Percentiles rank a stretch among this genome's conserved stretches.
phyloP scores from a whole-genome alignment of 1,284 basidiomycete genomes.

The Austropuccinia psidii region DNA sequence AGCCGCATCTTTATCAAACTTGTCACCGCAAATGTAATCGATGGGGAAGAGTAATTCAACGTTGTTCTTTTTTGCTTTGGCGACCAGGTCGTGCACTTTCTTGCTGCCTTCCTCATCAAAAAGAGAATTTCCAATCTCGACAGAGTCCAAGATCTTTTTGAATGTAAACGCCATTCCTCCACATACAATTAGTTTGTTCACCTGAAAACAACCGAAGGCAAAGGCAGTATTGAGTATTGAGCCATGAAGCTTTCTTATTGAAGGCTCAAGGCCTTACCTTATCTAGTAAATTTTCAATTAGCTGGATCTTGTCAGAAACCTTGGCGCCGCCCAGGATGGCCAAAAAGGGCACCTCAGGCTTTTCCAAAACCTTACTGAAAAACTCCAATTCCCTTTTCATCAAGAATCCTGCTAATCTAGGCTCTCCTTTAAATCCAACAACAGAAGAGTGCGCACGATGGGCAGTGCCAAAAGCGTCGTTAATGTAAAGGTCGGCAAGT shows the following conservation, averaged over 20 bases:
- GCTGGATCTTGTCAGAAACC: constrained; percentile 96
- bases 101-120: constrained; percentile 84
- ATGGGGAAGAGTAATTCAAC: constrained; percentile 93
- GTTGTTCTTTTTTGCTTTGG: constrained; percentile 87
- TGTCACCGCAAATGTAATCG: constrained; percentile 89
- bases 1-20: constrained; percentile 88
- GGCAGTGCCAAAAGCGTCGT: constrained; percentile 97
- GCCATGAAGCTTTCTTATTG: neutral
- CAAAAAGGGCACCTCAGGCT: constrained; percentile 89
- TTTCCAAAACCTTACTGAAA: constrained; percentile 95
- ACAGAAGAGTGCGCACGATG: constrained; percentile 98
- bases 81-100: constrained; percentile 74
- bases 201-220: no score
- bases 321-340: constrained; percentile 98
- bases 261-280: constrained; percentile 56
- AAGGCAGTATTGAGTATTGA: no score
- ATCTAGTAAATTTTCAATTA: constrained; percentile 99
- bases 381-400: constrained; percentile 99
- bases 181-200: constrained; percentile 90
- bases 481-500: constrained; percentile 94
- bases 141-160: constrained; percentile 82
- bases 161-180: constrained; percentile 99
- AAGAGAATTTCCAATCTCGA: constrained; percentile 87
- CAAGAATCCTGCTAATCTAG: constrained; percentile 89
- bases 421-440: constrained; percentile 90